Evolutionary conservation across 1,139 yeast species (phyloP).

Genomic region (Geotrichum citri-aurantii): DNA sequence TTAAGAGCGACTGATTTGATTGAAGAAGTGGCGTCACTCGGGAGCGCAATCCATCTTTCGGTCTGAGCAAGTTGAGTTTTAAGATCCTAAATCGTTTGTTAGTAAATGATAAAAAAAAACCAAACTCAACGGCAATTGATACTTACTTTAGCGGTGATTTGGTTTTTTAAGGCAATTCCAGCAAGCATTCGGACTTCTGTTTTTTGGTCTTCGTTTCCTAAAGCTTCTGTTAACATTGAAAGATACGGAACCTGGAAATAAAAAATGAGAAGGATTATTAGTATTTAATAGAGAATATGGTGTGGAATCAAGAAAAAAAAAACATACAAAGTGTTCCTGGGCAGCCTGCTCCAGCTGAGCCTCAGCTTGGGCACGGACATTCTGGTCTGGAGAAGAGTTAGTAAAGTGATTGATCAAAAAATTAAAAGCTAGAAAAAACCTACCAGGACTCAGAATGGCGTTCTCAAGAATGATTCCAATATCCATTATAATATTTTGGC

Average conservation of each 20-base stretch:
- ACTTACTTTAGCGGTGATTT: conserved; percentile 57
- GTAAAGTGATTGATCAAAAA: not conserved
- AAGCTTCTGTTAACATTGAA: conserved; percentile 62
- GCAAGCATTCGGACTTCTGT: conserved; percentile 90
- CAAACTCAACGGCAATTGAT: not conserved
- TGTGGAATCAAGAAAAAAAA: not conserved
- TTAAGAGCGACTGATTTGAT: conserved; percentile 56
- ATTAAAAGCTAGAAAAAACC: not conserved
- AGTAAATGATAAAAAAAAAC: not conserved
- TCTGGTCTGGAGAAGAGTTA: conserved; percentile 42
- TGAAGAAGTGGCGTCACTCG: conserved; percentile 48
- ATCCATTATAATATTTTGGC: conserved; percentile 44
- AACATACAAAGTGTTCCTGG: conserved; percentile 57
- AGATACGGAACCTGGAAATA: conserved; percentile 47
- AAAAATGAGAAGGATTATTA: not conserved
- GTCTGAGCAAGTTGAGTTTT: conserved; percentile 30
- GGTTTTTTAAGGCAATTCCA: conserved; percentile 81
- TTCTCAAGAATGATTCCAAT: conserved; percentile 70
- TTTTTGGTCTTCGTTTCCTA: conserved; percentile 59
- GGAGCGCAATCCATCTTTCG: conserved; percentile 57
- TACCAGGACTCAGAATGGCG: conserved; percentile 42
- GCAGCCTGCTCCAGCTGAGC: conserved; percentile 69
- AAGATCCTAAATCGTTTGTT: conserved; percentile 33
- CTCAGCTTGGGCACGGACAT: conserved; percentile 74
- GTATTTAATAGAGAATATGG: not conserved